A percentile compares a stretch with the other conserved stretches of the same genome.
These are phyloP conservation scores for Penicillium sp. DNA, from an alignment of 2,329 filamentous ascomycete genomes.

Conservation along the genomic window DNA sequence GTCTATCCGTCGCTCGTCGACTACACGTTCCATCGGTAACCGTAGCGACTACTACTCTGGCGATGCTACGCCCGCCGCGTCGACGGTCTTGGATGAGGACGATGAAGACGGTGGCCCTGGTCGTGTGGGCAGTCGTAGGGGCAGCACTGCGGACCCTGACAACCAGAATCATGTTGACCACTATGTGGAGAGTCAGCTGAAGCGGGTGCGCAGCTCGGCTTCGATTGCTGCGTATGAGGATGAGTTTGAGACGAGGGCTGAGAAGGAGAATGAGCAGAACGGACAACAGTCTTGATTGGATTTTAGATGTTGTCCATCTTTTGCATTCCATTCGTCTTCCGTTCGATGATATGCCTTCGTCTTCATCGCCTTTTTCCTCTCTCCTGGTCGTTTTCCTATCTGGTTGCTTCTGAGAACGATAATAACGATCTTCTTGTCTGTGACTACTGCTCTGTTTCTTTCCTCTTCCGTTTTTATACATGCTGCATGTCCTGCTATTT, in stretches of 20 bases:
- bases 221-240: slow-evolving; percentile 48
- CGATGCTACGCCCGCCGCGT: slow-evolving; percentile 24
- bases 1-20: slow-evolving; percentile 66
- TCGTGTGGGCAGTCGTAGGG: slow-evolving; percentile 31
- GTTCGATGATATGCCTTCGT: not conserved
- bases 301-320: not conserved
- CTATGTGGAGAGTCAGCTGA: slow-evolving; percentile 74
- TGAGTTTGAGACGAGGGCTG: slow-evolving; percentile 54
- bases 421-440: not conserved
- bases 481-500: slow-evolving; percentile 2
- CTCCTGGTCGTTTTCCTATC: not conserved
- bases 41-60: slow-evolving; percentile 64
- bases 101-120: slow-evolving; percentile 17
- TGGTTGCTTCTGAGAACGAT: not conserved
- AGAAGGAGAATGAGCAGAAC: slow-evolving; percentile 28
- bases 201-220: slow-evolving; percentile 57
- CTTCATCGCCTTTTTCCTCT: not conserved
- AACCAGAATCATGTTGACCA: slow-evolving; percentile 63
- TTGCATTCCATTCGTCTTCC: not conserved
- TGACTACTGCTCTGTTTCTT: not conserved
- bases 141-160: slow-evolving; percentile 30
- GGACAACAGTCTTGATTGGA: slow-evolving; percentile 3
- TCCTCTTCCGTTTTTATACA: not conserved
- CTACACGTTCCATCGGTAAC: slow-evolving; percentile 70
- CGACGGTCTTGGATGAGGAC: slow-evolving; percentile 30